phyloP scores from a whole-genome alignment of 2,329 filamentous ascomycete species.

The Volutella citrinella region DNA sequence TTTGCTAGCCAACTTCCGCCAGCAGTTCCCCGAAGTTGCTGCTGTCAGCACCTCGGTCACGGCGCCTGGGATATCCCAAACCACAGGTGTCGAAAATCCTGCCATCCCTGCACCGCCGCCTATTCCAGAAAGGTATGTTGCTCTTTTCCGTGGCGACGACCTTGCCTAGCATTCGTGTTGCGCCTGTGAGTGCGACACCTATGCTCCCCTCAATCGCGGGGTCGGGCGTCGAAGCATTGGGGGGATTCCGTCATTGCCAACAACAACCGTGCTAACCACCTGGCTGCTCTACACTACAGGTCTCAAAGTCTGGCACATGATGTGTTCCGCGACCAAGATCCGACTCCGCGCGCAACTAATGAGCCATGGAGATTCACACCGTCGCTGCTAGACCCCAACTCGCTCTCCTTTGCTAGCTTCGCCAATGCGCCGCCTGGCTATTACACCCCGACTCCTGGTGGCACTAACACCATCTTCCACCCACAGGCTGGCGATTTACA shows the following conservation, averaged over 20 bases:
- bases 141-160: too few relatives aligned
- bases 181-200: too few relatives aligned
- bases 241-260: too few relatives aligned
- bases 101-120: constrained; percentile 16
- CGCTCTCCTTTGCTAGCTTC: constrained; percentile 76
- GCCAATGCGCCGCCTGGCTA: constrained; percentile 78
- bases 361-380: constrained; percentile 88
- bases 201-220: too few relatives aligned
- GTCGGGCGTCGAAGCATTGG: too few relatives aligned
- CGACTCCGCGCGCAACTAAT: constrained; percentile 74
- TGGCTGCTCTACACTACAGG: constrained; percentile 16
- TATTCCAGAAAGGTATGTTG: constrained; percentile 27
- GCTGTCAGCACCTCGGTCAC: constrained; percentile 48
- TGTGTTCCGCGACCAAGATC: constrained; percentile 67
- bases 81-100: constrained; percentile 27
- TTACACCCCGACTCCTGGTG: constrained; percentile 84
- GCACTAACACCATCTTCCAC: constrained; percentile 77
- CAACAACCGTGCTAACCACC: too few relatives aligned
- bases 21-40: constrained; percentile 74
- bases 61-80: constrained; percentile 35
- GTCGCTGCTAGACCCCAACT: constrained; percentile 81
- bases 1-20: constrained; percentile 78
- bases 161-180: too few relatives aligned
- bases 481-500: constrained; percentile 83
- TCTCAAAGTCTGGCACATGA: constrained; percentile 23